Evolutionary conservation across 768 basidiomycete genomes (phyloP).

Genomic region (Termitomyces sp.): DNA sequence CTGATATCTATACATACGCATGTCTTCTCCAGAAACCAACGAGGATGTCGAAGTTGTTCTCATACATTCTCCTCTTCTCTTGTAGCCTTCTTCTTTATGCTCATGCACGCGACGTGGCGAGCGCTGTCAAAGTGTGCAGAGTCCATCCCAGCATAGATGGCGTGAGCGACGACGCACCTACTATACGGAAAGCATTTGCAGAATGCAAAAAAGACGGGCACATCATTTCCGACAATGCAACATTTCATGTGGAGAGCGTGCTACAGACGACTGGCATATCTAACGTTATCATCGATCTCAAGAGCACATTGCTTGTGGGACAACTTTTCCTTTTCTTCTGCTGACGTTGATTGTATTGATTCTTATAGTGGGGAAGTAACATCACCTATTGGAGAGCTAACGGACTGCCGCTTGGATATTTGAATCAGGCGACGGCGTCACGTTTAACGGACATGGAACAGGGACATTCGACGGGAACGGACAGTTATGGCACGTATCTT

Average conservation of each 20-base stretch:
- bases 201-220: slow-evolving; percentile 10
- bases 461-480: slow-evolving; percentile 38
- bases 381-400: slow-evolving; percentile 32
- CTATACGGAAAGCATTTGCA: slow-evolving; percentile 16
- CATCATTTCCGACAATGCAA: slow-evolving; percentile 22
- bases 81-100: neutral
- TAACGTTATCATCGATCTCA: slow-evolving; percentile 25
- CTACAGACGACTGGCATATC: slow-evolving; percentile 26
- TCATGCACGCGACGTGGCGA: neutral
- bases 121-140: slow-evolving; percentile 7
- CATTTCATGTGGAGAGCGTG: slow-evolving; percentile 27
- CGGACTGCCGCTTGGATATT: slow-evolving; percentile 25
- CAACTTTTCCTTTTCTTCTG: neutral
- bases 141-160: slow-evolving; percentile 16
- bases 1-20: neutral
- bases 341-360: neutral
- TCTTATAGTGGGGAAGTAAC: slow-evolving; percentile 24
- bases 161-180: slow-evolving; percentile 18
- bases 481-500: slow-evolving; percentile 26
- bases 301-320: slow-evolving; percentile 29
- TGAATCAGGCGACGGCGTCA: slow-evolving; percentile 25
- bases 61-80: neutral
- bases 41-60: neutral
- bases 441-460: slow-evolving; percentile 22
- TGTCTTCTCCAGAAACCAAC: neutral